These are phyloP conservation scores for Phytopythium boreale DNA, from an alignment of 352 stramenopile genomes.

Conservation along the genomic window DNA sequence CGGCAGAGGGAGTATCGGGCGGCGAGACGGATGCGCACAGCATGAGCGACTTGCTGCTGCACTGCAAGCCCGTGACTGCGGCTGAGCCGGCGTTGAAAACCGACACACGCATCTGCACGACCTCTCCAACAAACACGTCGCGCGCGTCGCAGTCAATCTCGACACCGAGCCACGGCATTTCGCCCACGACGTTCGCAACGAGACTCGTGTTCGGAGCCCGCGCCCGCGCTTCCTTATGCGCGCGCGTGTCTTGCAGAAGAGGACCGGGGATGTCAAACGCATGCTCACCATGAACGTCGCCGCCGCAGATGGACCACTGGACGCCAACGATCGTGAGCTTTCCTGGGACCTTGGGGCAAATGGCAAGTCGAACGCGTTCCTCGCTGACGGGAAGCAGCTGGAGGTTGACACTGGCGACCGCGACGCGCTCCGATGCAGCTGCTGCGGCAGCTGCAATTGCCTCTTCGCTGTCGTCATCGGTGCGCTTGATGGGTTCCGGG, in stretches of 20 bases:
- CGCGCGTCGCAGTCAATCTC: constrained; percentile 39
- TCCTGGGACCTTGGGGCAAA: constrained; percentile 57
- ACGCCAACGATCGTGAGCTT: constrained; percentile 66
- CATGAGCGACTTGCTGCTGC: constrained; percentile 62
- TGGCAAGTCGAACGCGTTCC: constrained; percentile 61
- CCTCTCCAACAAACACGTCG: constrained; percentile 58
- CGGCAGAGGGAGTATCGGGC: not conserved
- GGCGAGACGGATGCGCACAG: constrained; percentile 40
- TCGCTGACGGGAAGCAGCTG: constrained; percentile 76
- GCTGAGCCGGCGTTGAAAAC: constrained; percentile 60
- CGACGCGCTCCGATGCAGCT: constrained; percentile 24
- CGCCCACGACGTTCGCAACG: constrained; percentile 63
- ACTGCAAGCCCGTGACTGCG: constrained; percentile 45
- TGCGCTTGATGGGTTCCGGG: constrained; percentile 21
- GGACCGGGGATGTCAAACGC: constrained; percentile 78
- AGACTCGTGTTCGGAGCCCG: constrained; percentile 75
- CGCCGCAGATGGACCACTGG: constrained; percentile 81
- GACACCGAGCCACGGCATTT: constrained; percentile 83
- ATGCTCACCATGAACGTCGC: constrained; percentile 78
- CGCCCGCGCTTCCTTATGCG: constrained; percentile 63
- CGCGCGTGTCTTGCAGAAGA: constrained; percentile 76
- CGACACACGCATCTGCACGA: constrained; percentile 50
- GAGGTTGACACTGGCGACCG: constrained; percentile 67
- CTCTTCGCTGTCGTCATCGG: not conserved
- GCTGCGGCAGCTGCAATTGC: not conserved